phyloP scores from a whole-genome alignment of 768 basidiomycete species.

The Coprinellus micaceus region DNA sequence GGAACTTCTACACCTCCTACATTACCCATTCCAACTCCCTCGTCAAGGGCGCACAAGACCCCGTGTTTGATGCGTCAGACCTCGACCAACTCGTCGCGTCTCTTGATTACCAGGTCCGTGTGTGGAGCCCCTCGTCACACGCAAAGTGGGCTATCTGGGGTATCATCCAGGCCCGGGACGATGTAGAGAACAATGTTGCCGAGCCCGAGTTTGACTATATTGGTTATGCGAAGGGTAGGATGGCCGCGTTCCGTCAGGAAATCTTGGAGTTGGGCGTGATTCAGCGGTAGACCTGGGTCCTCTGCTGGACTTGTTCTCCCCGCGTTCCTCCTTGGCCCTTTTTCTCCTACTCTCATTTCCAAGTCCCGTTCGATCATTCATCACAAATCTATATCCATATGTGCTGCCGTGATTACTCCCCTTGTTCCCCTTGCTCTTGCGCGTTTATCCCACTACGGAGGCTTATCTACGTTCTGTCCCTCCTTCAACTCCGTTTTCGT shows the following conservation, averaged over 20 bases:
- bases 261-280: slow-evolving; percentile 42
- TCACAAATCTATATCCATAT: too few species aligned
- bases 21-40: slow-evolving; percentile 47
- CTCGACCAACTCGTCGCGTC: slow-evolving; percentile 47
- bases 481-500: too few species aligned
- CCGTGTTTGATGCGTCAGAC: slow-evolving; percentile 25
- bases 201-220: slow-evolving; percentile 89
- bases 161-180: slow-evolving; percentile 82
- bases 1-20: slow-evolving; percentile 85
- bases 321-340: background rate
- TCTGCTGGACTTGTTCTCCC: background rate
- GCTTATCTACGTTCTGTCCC: too few species aligned
- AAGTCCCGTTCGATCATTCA: background rate
- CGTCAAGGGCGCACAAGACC: slow-evolving; percentile 22
- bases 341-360: background rate
- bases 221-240: slow-evolving; percentile 68
- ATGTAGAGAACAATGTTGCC: slow-evolving; percentile 52
- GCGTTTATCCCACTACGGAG: too few species aligned
- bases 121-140: slow-evolving; percentile 90
- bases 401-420: too few species aligned
- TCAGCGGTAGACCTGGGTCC: slow-evolving; percentile 33
- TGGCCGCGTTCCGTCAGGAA: slow-evolving; percentile 59
- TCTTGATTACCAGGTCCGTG: slow-evolving; percentile 74
- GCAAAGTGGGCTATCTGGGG: slow-evolving; percentile 96
- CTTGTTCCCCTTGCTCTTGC: too few species aligned